Evolutionary conservation across 1,284 basidiomycete genomes (phyloP).

Genomic region (Paramarasmius palmivorus): DNA sequence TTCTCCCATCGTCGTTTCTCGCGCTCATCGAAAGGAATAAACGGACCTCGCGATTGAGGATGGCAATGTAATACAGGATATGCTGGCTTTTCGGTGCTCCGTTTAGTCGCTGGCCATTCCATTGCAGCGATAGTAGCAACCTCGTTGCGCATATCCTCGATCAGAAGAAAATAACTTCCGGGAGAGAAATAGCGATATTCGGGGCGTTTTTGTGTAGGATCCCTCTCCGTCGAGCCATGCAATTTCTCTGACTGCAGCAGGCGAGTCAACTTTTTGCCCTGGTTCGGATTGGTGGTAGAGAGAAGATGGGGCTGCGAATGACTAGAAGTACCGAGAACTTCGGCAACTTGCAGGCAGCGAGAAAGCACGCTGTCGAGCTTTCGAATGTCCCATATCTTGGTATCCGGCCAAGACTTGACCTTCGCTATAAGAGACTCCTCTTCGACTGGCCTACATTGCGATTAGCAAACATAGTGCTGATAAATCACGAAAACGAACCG

Average conservation of each 20-base stretch:
- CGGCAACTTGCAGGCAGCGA: slow-evolving; percentile 51
- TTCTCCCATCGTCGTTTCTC: slow-evolving; percentile 69
- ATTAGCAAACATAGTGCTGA: neutral
- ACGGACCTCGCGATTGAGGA: slow-evolving; percentile 68
- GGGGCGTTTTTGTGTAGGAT: slow-evolving; percentile 83
- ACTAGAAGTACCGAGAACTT: slow-evolving; percentile 4
- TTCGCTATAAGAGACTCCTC: slow-evolving; percentile 61
- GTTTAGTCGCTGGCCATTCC: slow-evolving; percentile 60
- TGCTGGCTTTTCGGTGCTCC: slow-evolving; percentile 51
- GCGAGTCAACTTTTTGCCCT: slow-evolving; percentile 43
- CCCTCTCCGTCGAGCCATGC: slow-evolving; percentile 90
- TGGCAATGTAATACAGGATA: slow-evolving; percentile 79
- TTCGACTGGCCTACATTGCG: neutral
- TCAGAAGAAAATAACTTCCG: slow-evolving; percentile 78
- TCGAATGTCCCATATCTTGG: slow-evolving; percentile 87
- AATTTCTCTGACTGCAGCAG: slow-evolving; percentile 88
- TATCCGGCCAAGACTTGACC: slow-evolving; percentile 67
- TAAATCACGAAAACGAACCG: slow-evolving; percentile 37
- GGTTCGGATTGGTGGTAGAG: slow-evolving; percentile 8
- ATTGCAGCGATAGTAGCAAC: slow-evolving; percentile 68
- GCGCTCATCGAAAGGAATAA: slow-evolving; percentile 69
- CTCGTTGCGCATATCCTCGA: slow-evolving; percentile 88
- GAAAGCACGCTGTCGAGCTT: slow-evolving; percentile 75
- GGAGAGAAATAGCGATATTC: slow-evolving; percentile 91
- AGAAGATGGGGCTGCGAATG: neutral